phyloP scores from a whole-genome alignment of 192 early-diverging fungal genomes.

The Backusella morwellensis region DNA sequence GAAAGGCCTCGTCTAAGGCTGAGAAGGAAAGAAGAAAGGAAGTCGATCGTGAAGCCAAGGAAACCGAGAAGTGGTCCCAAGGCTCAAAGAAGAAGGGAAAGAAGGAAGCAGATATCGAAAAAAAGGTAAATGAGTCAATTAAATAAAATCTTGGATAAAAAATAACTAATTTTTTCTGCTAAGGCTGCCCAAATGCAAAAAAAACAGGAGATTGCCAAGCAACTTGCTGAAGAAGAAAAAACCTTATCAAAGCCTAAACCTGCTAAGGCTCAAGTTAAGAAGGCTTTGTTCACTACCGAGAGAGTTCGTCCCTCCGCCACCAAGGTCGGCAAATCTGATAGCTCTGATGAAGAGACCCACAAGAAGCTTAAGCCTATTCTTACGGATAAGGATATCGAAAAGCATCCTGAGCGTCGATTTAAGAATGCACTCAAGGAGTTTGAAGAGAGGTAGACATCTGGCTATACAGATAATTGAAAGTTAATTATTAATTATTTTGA shows the following conservation, averaged over 20 bases:
- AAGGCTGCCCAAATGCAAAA: conserved; percentile 48
- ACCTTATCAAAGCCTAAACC: conserved; percentile 41
- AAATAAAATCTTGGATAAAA: neutral
- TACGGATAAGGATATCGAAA: conserved; percentile 62
- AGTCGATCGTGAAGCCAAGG: conserved; percentile 55
- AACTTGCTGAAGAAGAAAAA: conserved; percentile 60
- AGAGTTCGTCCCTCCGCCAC: neutral
- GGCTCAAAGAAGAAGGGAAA: conserved; percentile 67
- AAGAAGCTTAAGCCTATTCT: conserved; percentile 43
- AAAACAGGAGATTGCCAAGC: conserved; percentile 39
- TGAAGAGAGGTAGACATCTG: conserved; percentile 43
- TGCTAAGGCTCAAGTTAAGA: conserved; percentile 57
- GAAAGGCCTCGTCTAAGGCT: conserved; percentile 56
- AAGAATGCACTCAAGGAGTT: conserved; percentile 70
- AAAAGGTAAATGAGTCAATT: conserved; percentile 35
- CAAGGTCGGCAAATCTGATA: neutral
- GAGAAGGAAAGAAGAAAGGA: conserved; percentile 56
- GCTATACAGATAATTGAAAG: neutral
- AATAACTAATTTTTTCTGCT: neutral
- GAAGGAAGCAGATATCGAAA: conserved; percentile 61
- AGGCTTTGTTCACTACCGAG: conserved; percentile 26
- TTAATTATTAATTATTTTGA: neutral
- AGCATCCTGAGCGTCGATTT: conserved; percentile 85
- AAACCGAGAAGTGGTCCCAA: conserved; percentile 64
- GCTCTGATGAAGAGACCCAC: conserved; percentile 42